phyloP scores from a whole-genome alignment of 2,329 filamentous ascomycete species.

The Fonsecaea pedrosoi region DNA sequence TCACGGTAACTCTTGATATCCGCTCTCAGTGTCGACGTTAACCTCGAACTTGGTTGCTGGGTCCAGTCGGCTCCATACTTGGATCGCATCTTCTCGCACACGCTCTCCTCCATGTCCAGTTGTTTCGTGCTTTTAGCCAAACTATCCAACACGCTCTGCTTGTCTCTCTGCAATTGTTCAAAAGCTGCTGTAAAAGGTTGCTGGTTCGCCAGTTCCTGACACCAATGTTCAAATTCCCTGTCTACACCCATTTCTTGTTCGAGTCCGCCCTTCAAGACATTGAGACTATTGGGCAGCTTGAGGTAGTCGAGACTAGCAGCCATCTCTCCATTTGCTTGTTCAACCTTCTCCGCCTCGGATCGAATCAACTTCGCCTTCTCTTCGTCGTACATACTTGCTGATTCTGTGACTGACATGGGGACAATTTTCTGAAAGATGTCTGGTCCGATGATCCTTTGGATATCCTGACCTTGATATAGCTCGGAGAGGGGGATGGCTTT shows the following conservation, averaged over 20 bases:
- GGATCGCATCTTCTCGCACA: conserved; percentile 98
- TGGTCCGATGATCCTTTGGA: conserved; percentile 93
- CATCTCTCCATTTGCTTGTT: conserved; percentile 94
- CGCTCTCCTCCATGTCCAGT: conserved; percentile 94
- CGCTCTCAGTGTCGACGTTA: conserved; percentile 84
- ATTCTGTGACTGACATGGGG: conserved; percentile 93
- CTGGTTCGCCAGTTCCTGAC: conserved; percentile 86
- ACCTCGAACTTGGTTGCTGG: conserved; percentile 88
- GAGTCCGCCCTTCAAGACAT: conserved; percentile 89
- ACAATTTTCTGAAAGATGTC: conserved; percentile 98
- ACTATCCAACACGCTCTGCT: conserved; percentile 72
- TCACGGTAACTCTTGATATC: conserved; percentile 89
- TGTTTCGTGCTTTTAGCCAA: conserved; percentile 85
- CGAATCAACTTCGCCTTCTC: conserved; percentile 96
- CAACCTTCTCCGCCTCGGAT: conserved; percentile 91
- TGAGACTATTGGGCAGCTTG: conserved; percentile 84
- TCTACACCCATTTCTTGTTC: conserved; percentile 88
- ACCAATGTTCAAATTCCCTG: conserved; percentile 92
- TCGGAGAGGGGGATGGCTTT: conserved; percentile 98
- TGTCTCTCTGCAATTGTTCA: conserved; percentile 77
- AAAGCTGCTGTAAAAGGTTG: conserved; percentile 80
- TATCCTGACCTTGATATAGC: conserved; percentile 95
- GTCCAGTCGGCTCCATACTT: conserved; percentile 98
- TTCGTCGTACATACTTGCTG: conserved; percentile 95
- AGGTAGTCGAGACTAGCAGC: conserved; percentile 92